A percentile compares a stretch with the other conserved stretches of the same genome.
phyloP scores from a whole-genome alignment of 768 basidiomycete genomes.

The Russula virescens region DNA sequence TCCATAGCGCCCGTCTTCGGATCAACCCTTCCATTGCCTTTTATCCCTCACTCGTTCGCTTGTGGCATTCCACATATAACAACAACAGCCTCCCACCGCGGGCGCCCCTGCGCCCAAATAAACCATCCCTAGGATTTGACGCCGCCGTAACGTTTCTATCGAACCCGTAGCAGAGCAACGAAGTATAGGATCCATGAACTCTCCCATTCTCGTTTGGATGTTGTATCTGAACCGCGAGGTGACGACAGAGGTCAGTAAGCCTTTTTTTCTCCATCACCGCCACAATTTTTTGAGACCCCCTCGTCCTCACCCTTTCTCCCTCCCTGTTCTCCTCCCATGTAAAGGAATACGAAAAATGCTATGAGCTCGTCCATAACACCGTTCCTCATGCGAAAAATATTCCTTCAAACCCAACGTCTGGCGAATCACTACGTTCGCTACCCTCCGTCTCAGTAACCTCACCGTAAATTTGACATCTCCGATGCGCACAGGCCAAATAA shows the following conservation, averaged over 20 bases:
- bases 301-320: not conserved
- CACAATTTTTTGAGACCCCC: not conserved
- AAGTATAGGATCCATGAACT: conserved; percentile 39
- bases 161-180: not conserved
- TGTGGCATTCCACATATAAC: conserved; percentile 13
- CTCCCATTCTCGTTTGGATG: conserved; percentile 77
- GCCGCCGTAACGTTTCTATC: conserved; percentile 8
- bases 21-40: conserved; percentile 9
- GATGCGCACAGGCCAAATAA: conserved; percentile 49
- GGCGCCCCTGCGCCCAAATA: conserved; percentile 13
- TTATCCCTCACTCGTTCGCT: not conserved
- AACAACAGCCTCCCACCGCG: not conserved
- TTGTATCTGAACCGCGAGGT: conserved; percentile 71
- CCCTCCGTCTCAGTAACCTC: not conserved
- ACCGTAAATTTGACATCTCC: conserved; percentile 17
- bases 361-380: conserved; percentile 53
- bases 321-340: conserved; percentile 16
- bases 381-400: conserved; percentile 49
- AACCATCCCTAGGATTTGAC: conserved; percentile 20
- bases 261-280: not conserved
- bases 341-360: conserved; percentile 72
- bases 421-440: conserved; percentile 63
- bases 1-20: conserved; percentile 18
- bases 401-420: conserved; percentile 47
- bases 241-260: conserved; percentile 48